phyloP scores from a whole-genome alignment of 2,329 filamentous ascomycete genomes.

The Orbilia blumenaviensis region DNA sequence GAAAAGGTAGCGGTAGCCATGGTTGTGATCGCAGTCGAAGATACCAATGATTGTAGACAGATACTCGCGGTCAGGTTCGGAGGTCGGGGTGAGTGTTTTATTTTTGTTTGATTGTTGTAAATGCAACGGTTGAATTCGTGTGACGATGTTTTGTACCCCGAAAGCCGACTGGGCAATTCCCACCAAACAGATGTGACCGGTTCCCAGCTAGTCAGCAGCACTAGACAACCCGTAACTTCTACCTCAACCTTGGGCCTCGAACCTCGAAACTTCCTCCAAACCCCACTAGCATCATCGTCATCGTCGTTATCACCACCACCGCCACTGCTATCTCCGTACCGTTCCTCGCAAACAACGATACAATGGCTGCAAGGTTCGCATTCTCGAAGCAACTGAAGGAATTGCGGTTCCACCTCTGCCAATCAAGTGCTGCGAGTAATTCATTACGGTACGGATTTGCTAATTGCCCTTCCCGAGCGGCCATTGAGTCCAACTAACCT shows the following conservation, averaged over 20 bases:
- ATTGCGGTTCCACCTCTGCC: slow-evolving; percentile 96
- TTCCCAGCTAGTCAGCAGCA: no score
- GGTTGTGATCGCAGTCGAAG: not conserved
- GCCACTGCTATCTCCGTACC: not conserved
- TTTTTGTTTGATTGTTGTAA: no score
- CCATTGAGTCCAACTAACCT: slow-evolving; percentile 34
- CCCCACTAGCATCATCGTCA: not conserved
- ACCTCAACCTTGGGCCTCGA: not conserved
- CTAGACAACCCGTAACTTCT: not conserved
- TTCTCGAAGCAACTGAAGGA: slow-evolving; percentile 91
- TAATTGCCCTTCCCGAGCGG: slow-evolving; percentile 17
- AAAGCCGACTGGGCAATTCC: not conserved
- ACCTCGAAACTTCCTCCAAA: not conserved
- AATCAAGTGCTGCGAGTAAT: slow-evolving; percentile 89
- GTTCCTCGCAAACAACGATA: not conserved
- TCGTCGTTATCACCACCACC: not conserved
- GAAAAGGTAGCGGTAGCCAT: slow-evolving; percentile 65
- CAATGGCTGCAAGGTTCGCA: slow-evolving; percentile 83
- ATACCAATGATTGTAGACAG: no score
- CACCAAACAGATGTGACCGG: not conserved
- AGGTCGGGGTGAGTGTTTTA: no score
- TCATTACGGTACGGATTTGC: slow-evolving; percentile 74
- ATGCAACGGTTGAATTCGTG: not conserved
- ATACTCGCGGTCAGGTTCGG: not conserved
- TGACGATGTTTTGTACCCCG: not conserved